Base-by-base conservation (phyloP, 306 rosid species). In the Cucurbita moschata region DNA sequence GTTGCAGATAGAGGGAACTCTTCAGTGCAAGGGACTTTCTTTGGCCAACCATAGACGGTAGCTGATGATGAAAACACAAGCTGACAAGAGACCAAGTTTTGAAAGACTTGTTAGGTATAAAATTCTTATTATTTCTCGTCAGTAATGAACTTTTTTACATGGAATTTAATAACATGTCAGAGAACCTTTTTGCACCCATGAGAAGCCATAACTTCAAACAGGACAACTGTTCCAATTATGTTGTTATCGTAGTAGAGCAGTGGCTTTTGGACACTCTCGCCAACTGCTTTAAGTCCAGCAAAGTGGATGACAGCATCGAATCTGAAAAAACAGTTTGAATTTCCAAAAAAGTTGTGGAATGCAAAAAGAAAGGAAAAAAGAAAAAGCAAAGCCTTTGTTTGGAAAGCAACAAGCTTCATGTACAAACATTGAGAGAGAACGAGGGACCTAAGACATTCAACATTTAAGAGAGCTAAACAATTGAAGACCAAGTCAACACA, bases 21-120 rank as follows among this genome's bases (percentile, higher is more conserved):
- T 83, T 95, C 99, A 6, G 99, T 95, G 79, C 99, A 95, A n/a
- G 99, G 99, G 78, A 95, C 97, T 83, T 82, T 88, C 92, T 95
- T 91, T 18, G 99, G 97, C 96, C 97, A 91, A 78, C 99, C 99
- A 83, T 95, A 95, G 57, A 95, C 99, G 54, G 99, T 95, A 19
- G 99, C 99, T 71, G 99, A 95, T 19, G 99, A 95, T 56, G 99
- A 95, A 88, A 95, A 95, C 78, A 95, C 99, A 38, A 95, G 92
- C 99, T 95, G 97, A 78, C 42, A 39, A 63, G 42, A 50, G 13
- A 60, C 77, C 66, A 74, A 74, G 61, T 75, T 65, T 64, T 64
- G 38, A 44, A 69, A 75, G 75, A 38, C 10, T 23, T 21, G 59
- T 74, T 44, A 50, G 60, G 55, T 67, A 30, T 40, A 1, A n/a